Percentiles rank a stretch among this genome's conserved stretches.
phyloP scores from a whole-genome alignment of 441 rosid species.

The Pelargonium citronellum region DNA sequence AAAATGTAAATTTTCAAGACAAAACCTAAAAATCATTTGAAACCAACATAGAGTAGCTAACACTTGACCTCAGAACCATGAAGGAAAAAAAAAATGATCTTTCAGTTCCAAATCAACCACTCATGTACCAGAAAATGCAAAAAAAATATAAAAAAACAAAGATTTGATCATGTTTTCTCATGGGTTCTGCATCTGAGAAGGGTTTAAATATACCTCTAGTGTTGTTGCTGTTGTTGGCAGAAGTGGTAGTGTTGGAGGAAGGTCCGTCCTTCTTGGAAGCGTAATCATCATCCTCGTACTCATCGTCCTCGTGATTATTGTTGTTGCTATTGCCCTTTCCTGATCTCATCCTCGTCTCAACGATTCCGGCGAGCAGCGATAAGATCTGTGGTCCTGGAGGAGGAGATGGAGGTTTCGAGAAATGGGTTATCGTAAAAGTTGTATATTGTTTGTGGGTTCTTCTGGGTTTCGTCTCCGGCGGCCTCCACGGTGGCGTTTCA shows the following conservation, averaged over 20 bases:
- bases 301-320: slow-evolving; percentile 1
- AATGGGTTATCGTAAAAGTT: not conserved
- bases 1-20: not conserved
- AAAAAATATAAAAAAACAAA: not conserved
- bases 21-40: not conserved
- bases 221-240: not conserved
- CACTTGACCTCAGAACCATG: not conserved
- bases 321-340: not conserved
- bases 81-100: not conserved
- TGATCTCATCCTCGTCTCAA: not conserved
- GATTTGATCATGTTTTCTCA: not conserved
- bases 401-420: not conserved
- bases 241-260: not conserved
- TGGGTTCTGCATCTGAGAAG: not conserved
- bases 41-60: not conserved
- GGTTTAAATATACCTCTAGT: not conserved
- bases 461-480: slow-evolving; percentile 7
- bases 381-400: not conserved
- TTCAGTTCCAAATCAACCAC: not conserved
- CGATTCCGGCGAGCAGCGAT: not conserved
- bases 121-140: not conserved
- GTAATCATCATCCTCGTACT: slow-evolving; percentile 6
- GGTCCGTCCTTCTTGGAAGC: slow-evolving; percentile 6
- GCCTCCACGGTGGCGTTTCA: not conserved
- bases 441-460: not conserved